These are phyloP conservation scores for Pichia membranifaciens DNA, from an alignment of 805 yeast species.

Conservation along the genomic window DNA sequence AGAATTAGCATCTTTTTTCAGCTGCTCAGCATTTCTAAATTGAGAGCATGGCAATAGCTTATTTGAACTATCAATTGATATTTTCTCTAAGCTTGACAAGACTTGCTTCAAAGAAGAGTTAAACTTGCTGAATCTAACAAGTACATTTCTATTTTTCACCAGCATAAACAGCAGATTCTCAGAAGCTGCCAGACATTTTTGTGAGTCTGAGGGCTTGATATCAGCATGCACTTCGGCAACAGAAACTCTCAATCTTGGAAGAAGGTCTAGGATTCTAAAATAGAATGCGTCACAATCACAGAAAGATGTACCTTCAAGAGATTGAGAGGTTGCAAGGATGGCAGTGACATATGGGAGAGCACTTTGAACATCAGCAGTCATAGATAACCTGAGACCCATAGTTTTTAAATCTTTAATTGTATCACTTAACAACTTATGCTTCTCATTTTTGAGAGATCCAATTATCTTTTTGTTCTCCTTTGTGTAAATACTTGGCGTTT, in stretches of 20 bases:
- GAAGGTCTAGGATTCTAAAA: conserved; percentile 66
- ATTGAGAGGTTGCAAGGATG: conserved; percentile 49
- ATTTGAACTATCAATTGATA: conserved; percentile 2
- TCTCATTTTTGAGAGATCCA: conserved; percentile 74
- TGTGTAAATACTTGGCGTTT: conserved; percentile 66
- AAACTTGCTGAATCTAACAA: conserved; percentile 30
- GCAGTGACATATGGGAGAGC: conserved; percentile 57
- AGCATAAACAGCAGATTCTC: conserved; percentile 65
- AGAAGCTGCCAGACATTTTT: conserved; percentile 66
- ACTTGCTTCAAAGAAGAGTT: conserved; percentile 9
- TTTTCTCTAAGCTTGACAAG: conserved; percentile 8
- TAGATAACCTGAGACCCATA: conserved; percentile 67
- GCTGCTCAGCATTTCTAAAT: neutral
- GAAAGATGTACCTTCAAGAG: conserved; percentile 37
- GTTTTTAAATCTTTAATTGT: conserved; percentile 66
- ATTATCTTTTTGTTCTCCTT: conserved; percentile 70
- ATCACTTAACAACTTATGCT: conserved; percentile 70
- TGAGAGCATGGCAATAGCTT: neutral
- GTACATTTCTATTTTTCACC: conserved; percentile 46
- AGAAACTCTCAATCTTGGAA: conserved; percentile 72
- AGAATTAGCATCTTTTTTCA: conserved; percentile 1
- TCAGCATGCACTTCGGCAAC: conserved; percentile 61
- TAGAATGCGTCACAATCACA: conserved; percentile 45
- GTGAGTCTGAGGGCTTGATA: conserved; percentile 67
- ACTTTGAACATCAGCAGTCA: conserved; percentile 60